phyloP scores from a whole-genome alignment of 345 rosid species.

The Cardamine resedifolia region DNA sequence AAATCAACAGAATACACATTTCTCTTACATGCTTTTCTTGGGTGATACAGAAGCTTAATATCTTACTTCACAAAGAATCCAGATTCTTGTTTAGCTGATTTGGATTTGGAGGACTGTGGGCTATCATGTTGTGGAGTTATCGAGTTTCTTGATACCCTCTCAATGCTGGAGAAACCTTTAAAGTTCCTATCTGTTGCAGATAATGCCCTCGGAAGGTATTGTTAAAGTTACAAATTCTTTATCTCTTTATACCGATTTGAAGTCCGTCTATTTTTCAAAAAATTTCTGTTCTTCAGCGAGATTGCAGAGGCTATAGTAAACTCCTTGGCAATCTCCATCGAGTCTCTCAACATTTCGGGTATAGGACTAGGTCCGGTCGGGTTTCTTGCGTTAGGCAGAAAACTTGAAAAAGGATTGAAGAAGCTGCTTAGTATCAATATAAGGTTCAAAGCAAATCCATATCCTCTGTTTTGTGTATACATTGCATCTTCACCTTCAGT shows the following conservation, averaged over 20 bases:
- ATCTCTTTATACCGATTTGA: conserved; percentile 5
- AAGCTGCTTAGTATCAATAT: conserved; percentile 61
- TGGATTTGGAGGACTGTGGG: conserved; percentile 77
- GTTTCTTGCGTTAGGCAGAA: conserved; percentile 55
- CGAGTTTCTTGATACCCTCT: conserved; percentile 57
- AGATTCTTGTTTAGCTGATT: conserved; percentile 49
- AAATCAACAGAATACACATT: conserved; percentile 9
- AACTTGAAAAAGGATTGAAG: conserved; percentile 39
- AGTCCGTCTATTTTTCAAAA: conserved; percentile 17
- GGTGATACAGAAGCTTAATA: conserved; percentile 63
- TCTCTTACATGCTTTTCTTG: conserved; percentile 28
- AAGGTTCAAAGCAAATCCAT: conserved; percentile 49
- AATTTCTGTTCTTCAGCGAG: conserved; percentile 47
- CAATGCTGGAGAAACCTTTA: conserved; percentile 47
- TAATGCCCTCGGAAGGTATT: conserved; percentile 75
- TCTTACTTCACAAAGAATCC: conserved; percentile 58
- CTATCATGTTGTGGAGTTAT: conserved; percentile 62
- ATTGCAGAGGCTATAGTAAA: conserved; percentile 62
- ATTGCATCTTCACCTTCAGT: conserved; percentile 3
- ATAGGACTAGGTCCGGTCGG: conserved; percentile 79
- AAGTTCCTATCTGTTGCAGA: conserved; percentile 72
- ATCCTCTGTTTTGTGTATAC: conserved; percentile 1
- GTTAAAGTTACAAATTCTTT: not conserved
- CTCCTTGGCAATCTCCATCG: conserved; percentile 45
- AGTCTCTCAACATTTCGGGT: conserved; percentile 63